Evolutionary conservation across 768 basidiomycete species (phyloP).

Genomic region (Naganishia onofrii): DNA sequence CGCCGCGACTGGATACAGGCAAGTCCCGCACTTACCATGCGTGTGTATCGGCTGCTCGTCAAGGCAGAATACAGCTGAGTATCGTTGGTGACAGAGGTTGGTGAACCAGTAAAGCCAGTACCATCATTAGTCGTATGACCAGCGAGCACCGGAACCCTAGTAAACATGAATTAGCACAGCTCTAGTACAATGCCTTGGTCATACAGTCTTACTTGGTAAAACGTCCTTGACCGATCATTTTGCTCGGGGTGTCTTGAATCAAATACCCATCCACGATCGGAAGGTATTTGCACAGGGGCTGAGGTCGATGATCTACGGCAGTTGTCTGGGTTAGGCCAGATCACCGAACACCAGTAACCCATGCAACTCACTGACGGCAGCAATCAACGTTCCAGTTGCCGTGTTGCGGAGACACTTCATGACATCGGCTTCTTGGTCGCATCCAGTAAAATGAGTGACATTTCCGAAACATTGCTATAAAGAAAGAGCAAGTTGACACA

Average conservation of each 20-base stretch:
- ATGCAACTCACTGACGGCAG: slow-evolving; percentile 38
- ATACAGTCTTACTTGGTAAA: slow-evolving; percentile 28
- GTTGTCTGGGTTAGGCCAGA: not conserved
- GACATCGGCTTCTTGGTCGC: slow-evolving; percentile 30
- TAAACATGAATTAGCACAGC: not conserved
- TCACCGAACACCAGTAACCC: not conserved
- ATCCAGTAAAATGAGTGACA: slow-evolving; percentile 33
- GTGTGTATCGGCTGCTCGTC: slow-evolving; percentile 29
- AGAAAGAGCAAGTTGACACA: not conserved
- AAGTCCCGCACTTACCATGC: slow-evolving; percentile 25
- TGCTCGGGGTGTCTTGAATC: slow-evolving; percentile 32
- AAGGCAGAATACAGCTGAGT: slow-evolving; percentile 29
- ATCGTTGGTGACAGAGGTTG: slow-evolving; percentile 30
- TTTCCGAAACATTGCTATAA: slow-evolving; percentile 34
- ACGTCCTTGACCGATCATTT: slow-evolving; percentile 18
- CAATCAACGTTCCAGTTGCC: slow-evolving; percentile 26
- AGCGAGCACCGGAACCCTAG: slow-evolving; percentile 33
- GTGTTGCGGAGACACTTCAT: slow-evolving; percentile 31
- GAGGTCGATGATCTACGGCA: slow-evolving; percentile 28
- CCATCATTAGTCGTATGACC: slow-evolving; percentile 38
- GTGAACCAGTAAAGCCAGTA: slow-evolving; percentile 33
- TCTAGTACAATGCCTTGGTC: not conserved
- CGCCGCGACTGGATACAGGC: not conserved
- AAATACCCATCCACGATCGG: slow-evolving; percentile 35
- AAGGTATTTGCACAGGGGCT: slow-evolving; percentile 37